Evolutionary conservation across 164 flowering plant genomes (phyloP).

Genomic region (Cinnamomum micranthum): DNA sequence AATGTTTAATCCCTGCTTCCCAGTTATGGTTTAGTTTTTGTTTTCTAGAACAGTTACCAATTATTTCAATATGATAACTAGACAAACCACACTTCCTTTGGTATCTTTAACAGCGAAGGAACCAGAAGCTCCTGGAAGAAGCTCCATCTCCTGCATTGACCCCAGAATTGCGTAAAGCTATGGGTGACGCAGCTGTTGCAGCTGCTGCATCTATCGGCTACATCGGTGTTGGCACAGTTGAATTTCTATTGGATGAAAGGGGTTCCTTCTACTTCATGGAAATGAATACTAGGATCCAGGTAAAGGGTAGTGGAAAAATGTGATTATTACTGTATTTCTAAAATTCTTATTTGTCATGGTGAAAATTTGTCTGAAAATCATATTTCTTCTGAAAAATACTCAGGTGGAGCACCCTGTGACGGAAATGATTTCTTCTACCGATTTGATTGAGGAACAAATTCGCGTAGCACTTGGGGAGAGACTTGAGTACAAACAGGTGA

Average conservation of each 20-base stretch:
- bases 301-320: slow-evolving; percentile 15
- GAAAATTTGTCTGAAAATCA: neutral
- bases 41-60: too few species aligned
- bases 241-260: slow-evolving; percentile 95
- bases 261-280: slow-evolving; percentile 99
- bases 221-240: slow-evolving; percentile 96
- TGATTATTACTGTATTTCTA: neutral
- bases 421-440: slow-evolving; percentile 94
- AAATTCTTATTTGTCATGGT: neutral
- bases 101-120: slow-evolving; percentile 60
- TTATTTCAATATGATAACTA: too few species aligned
- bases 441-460: slow-evolving; percentile 97
- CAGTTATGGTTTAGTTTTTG: too few species aligned
- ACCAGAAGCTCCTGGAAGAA: slow-evolving; percentile 96
- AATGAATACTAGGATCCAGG: slow-evolving; percentile 99
- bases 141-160: slow-evolving; percentile 98
- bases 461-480: slow-evolving; percentile 91
- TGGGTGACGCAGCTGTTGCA: slow-evolving; percentile 99
- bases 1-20: too few species aligned
- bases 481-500: slow-evolving; percentile 83
- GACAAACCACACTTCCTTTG: neutral
- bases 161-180: slow-evolving; percentile 89
- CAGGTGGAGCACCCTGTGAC: slow-evolving; percentile 99
- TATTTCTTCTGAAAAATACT: slow-evolving; percentile 6
- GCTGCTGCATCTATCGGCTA: slow-evolving; percentile 99